Percentiles rank a stretch among this genome's conserved stretches.
Evolutionary conservation across 2,329 filamentous ascomycete genomes (phyloP).

Genomic region (Dactylellina drechsleri): DNA sequence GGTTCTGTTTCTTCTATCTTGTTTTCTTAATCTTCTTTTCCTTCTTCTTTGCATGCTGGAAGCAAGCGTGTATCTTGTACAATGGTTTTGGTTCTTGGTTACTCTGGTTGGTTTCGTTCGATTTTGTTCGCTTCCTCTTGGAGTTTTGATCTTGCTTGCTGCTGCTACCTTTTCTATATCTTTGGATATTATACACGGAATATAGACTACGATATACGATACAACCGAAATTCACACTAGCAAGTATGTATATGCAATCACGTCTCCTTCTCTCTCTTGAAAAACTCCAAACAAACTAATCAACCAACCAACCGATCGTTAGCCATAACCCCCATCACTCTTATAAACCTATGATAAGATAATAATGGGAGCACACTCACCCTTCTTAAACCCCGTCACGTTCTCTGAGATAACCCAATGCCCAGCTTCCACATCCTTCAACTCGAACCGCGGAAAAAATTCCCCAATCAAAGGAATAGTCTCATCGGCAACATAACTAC

Average conservation of each 20-base stretch:
- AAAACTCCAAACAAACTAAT: conserved; percentile 47
- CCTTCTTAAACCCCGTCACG: conserved; percentile 78
- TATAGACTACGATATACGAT: conserved; percentile 10
- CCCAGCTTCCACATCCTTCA: conserved; percentile 79
- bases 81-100: neutral
- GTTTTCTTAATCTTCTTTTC: conserved; percentile 3
- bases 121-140: conserved; percentile 13
- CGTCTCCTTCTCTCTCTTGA: conserved; percentile 42
- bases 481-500: conserved; percentile 83
- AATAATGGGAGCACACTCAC: conserved; percentile 64
- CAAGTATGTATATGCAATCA: neutral
- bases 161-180: conserved; percentile 17
- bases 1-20: neutral
- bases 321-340: neutral
- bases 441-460: conserved; percentile 81
- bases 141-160: conserved; percentile 13
- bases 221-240: neutral
- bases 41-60: conserved; percentile 23
- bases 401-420: conserved; percentile 94
- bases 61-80: conserved; percentile 3
- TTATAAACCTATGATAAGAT: neutral
- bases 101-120: neutral
- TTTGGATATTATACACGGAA: conserved; percentile 36
- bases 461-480: conserved; percentile 79
- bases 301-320: neutral